Conservation (phyloP, 2,329 filamentous ascomycete species). For the Calonectria fujianensis region DNA sequence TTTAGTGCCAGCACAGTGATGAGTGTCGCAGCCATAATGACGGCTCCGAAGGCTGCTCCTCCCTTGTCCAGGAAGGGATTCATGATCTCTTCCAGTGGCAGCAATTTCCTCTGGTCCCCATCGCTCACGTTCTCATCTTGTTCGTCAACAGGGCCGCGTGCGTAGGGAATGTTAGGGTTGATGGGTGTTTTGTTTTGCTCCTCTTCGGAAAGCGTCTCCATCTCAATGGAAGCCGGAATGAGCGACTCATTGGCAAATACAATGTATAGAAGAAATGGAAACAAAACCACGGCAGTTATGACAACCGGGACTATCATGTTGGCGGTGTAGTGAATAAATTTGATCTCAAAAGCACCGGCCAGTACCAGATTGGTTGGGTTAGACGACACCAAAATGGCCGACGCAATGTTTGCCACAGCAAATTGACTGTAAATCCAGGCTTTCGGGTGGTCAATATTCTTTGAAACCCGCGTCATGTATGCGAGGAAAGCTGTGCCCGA, state of each 20-base stretch:
- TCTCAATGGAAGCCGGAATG: slow-evolving; percentile 79
- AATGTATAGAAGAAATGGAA: slow-evolving; percentile 81
- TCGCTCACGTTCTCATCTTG: slow-evolving; percentile 67
- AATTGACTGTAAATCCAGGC: slow-evolving; percentile 86
- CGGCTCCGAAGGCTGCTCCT: slow-evolving; percentile 77
- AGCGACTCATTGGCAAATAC: slow-evolving; percentile 79
- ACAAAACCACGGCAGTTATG: slow-evolving; percentile 79
- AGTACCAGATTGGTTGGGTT: slow-evolving; percentile 86
- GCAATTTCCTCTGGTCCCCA: slow-evolving; percentile 69
- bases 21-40: slow-evolving; percentile 81
- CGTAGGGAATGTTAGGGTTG: slow-evolving; percentile 83
- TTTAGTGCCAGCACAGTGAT: slow-evolving; percentile 80
- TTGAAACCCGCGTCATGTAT: slow-evolving; percentile 85
- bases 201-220: slow-evolving; percentile 79
- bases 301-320: slow-evolving; percentile 85
- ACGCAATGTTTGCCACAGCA: slow-evolving; percentile 82
- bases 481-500: slow-evolving; percentile 84
- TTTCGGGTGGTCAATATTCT: slow-evolving; percentile 81
- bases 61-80: slow-evolving; percentile 83
- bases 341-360: slow-evolving; percentile 82
- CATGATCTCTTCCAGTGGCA: slow-evolving; percentile 83
- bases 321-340: slow-evolving; percentile 83
- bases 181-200: slow-evolving; percentile 74
- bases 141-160: slow-evolving; percentile 73
- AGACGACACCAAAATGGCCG: slow-evolving; percentile 84